A percentile compares a stretch with the other conserved stretches of the same genome.
phyloP scores from a whole-genome alignment of 108 stramenopile species.

The Licmophora abbreviata region DNA sequence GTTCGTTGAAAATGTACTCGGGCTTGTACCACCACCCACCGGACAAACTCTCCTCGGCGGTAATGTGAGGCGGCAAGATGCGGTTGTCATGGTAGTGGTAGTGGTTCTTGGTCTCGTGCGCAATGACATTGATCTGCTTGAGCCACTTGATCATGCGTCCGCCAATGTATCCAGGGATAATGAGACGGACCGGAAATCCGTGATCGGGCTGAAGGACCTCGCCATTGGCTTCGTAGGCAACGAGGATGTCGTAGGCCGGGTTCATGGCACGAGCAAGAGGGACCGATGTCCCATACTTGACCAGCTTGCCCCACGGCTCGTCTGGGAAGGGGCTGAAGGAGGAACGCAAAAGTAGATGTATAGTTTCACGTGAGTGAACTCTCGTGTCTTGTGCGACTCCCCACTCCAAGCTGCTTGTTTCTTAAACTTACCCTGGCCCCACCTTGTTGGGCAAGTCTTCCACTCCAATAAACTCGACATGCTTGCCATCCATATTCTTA shows the following conservation, averaged over 20 bases:
- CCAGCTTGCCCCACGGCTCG: constrained; percentile 82
- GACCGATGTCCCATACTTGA: constrained; percentile 95
- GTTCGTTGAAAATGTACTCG: constrained; percentile 96
- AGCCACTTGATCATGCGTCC: constrained; percentile 99
- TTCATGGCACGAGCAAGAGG: constrained; percentile 91
- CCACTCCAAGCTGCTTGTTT: no score
- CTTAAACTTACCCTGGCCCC: no score
- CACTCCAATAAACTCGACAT: constrained; percentile 83
- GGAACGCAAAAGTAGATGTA: no score
- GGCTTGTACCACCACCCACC: constrained; percentile 98
- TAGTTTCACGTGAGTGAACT: no score
- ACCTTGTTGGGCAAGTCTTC: constrained; percentile 94
- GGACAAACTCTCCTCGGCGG: constrained; percentile 83
- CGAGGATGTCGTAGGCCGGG: constrained; percentile 86
- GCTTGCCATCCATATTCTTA: constrained; percentile 71
- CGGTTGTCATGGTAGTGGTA: constrained; percentile 99
- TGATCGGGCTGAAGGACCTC: constrained; percentile 92
- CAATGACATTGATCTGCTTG: constrained; percentile 82
- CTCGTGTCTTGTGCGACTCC: no score
- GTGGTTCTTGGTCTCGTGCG: constrained; percentile 88
- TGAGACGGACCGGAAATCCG: constrained; percentile 92
- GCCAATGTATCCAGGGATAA: constrained; percentile 97
- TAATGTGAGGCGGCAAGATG: constrained; percentile 91
- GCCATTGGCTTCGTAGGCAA: constrained; percentile 93
- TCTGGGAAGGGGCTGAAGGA: constrained; percentile 80